Base-by-base conservation (phyloP, 139 green algal species). In the Chlamydomonas sp. region DNA sequence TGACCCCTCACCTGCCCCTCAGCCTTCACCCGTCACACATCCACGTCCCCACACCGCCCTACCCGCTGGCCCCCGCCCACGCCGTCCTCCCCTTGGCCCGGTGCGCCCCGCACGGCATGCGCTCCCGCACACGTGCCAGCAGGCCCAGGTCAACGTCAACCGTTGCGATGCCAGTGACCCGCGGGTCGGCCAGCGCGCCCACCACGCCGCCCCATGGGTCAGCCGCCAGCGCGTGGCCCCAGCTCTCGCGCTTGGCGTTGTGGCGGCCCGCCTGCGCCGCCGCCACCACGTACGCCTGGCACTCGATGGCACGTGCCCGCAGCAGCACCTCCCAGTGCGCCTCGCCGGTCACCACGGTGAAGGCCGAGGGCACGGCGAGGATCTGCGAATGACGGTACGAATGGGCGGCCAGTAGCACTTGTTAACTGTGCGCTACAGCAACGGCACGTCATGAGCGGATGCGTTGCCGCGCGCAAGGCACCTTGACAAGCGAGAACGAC, bases 251-350 rank as follows among this genome's bases (percentile, higher is more conserved):
- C 88, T 96, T 97, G 57, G 95, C 95, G 77, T 98, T 98, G 93
- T 99, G 96, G 74, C 64, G 63, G 9, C 98, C 98, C 18, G 94
- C 94, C 91, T 99, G 98, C 49, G 98, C 98, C 5, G 97, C 97
- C 6, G 97, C 97, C 74, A 99, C 91, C 9, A 98, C 96, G 86
- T 97, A 99, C 73, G 89, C 94, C 93, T 99, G 97, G 69, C 90
- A 97, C 87, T 99, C 98, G 4, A 99, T 97, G 17, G 98, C 98
- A 0, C 98, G 88, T 5, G 98, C 97, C 0, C 97, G 90, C 88
- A 99, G 93, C 84, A 99, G 92, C 68, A 98, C 85, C 91, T 99
- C 96, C 98, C 98, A 99, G 81, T 99, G 98, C 2, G 96, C 97
- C 31, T 91, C 90, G 3, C 97, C 97, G 87, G 95, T 97, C 15